Conservation (phyloP, 164 flowering plant genomes). For the Protea cynaroides region DNA sequence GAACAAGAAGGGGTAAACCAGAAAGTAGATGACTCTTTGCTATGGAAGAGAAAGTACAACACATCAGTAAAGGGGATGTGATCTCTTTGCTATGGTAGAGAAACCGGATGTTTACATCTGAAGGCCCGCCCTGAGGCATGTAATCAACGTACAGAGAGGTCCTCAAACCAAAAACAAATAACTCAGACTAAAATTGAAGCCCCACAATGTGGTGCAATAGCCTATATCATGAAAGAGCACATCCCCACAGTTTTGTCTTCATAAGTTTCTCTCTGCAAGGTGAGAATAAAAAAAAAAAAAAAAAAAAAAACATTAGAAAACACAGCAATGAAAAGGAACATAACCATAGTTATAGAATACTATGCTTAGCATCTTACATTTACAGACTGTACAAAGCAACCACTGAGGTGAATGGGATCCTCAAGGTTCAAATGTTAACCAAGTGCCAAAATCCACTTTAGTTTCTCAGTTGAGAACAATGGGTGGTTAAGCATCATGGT, state of each 20-base stretch:
- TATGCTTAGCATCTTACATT: constrained; percentile 40
- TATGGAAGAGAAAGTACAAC: too few relatives aligned
- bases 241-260: constrained; percentile 22
- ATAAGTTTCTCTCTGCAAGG: constrained; percentile 38
- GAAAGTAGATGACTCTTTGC: too few relatives aligned
- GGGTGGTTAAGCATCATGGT: constrained; percentile 26
- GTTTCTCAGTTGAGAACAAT: not conserved
- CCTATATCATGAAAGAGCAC: constrained; percentile 21
- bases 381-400: constrained; percentile 52
- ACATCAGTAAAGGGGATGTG: constrained; percentile 15
- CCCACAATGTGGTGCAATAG: constrained; percentile 10
- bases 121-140: constrained; percentile 9
- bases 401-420: constrained; percentile 7
- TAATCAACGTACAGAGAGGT: constrained; percentile 17
- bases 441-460: not conserved
- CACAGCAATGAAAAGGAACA: not conserved
- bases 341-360: not conserved
- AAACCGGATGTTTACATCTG: constrained; percentile 14
- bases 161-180: constrained; percentile 19
- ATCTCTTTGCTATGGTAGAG: constrained; percentile 20
- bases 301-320: not conserved
- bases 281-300: not conserved
- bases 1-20: too few relatives aligned
- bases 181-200: constrained; percentile 19
- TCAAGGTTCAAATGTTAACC: constrained; percentile 3